These are phyloP conservation scores for Colletotrichum viniferum DNA, from an alignment of 2,329 filamentous ascomycete genomes.

Conservation along the genomic window DNA sequence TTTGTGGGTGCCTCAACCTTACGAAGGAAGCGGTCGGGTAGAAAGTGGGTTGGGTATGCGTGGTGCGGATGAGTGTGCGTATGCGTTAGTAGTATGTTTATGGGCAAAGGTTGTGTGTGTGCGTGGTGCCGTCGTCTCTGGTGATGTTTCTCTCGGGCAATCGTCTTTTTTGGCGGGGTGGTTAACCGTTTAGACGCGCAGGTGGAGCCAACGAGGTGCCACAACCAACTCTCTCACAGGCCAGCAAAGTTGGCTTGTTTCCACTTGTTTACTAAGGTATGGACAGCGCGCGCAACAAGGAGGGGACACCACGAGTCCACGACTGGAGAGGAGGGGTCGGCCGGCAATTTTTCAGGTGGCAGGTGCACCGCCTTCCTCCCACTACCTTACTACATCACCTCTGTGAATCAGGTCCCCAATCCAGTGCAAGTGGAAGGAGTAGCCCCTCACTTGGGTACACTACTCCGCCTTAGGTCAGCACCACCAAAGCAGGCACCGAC, in stretches of 20 bases:
- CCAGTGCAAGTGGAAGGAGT: not conserved
- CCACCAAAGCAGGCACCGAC: not conserved
- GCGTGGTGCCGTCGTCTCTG: constrained; percentile 3
- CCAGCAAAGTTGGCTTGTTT: not conserved
- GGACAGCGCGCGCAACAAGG: not conserved
- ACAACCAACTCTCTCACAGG: constrained; percentile 3
- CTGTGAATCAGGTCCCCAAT: not conserved
- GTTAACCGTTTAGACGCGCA: constrained; percentile 12
- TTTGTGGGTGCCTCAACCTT: not conserved
- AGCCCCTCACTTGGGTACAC: not conserved
- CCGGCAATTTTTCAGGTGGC: constrained; percentile 9
- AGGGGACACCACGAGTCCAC: not conserved
- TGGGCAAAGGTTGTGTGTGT: not conserved
- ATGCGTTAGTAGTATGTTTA: not conserved
- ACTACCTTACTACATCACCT: not conserved
- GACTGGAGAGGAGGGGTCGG: not conserved
- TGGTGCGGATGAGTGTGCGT: not conserved
- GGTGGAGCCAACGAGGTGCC: not conserved
- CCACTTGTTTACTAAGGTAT: not conserved
- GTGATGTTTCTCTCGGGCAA: constrained; percentile 8
- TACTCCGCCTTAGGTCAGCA: not conserved
- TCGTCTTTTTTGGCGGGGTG: constrained; percentile 20
- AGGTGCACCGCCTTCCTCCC: not conserved
- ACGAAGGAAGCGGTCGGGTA: not conserved
- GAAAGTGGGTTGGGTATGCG: not conserved